These are phyloP conservation scores for Dissophora ornata DNA, from an alignment of 192 early-diverging fungal species.

Conservation along the genomic window DNA sequence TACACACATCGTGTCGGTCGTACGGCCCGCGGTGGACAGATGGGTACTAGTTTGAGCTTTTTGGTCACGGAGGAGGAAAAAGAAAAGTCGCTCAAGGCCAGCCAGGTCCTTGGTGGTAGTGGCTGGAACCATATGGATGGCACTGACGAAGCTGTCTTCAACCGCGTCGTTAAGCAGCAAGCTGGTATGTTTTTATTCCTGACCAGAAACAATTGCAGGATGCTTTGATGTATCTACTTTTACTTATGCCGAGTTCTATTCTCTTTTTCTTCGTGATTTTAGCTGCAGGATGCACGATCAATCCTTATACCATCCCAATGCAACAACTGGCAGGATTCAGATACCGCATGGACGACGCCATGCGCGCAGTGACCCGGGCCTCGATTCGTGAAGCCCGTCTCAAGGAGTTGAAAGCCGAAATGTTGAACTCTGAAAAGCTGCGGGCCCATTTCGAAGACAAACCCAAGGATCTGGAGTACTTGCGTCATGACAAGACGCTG, in stretches of 20 bases:
- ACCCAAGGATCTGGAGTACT: slow-evolving; percentile 88
- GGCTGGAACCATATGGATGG: slow-evolving; percentile 47
- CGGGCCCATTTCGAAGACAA: slow-evolving; percentile 96
- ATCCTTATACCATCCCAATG: slow-evolving; percentile 90
- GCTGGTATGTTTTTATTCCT: slow-evolving; percentile 47
- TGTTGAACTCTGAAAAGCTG: slow-evolving; percentile 94
- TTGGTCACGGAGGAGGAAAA: slow-evolving; percentile 69
- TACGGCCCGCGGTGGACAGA: slow-evolving; percentile 91
- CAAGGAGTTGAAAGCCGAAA: slow-evolving; percentile 96
- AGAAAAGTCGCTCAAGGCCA: slow-evolving; percentile 39
- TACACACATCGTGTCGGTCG: slow-evolving; percentile 96
- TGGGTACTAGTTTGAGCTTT: slow-evolving; percentile 92
- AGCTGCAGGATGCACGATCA: slow-evolving; percentile 63
- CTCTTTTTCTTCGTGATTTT: neutral
- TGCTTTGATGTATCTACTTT: too few species aligned
- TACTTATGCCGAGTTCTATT: too few species aligned
- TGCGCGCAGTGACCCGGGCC: slow-evolving; percentile 78
- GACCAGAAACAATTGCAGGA: too few species aligned
- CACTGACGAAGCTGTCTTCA: slow-evolving; percentile 77
- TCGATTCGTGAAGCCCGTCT: slow-evolving; percentile 90
- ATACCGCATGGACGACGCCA: slow-evolving; percentile 90
- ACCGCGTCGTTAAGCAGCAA: slow-evolving; percentile 80
- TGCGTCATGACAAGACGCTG: slow-evolving; percentile 91
- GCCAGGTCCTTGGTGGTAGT: slow-evolving; percentile 29
- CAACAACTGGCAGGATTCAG: slow-evolving; percentile 90